Conservation (phyloP, 129 eudicot genomes). For the Kitagawia praeruptora region DNA sequence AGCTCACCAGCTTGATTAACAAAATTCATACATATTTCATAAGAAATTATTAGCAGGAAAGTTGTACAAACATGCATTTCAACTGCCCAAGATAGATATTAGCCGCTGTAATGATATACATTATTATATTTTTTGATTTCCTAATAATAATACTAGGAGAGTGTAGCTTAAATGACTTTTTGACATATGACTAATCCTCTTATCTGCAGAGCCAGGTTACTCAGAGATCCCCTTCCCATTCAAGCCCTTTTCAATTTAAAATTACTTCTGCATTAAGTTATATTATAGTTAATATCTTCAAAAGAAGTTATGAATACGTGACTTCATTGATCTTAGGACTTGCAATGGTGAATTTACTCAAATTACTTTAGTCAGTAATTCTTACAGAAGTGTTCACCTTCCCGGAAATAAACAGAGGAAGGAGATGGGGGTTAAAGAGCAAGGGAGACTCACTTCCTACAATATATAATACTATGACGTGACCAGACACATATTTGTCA, state of each 20-base stretch:
- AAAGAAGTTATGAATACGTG: background rate
- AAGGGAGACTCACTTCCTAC: background rate
- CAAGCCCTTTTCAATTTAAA: background rate
- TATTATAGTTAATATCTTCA: background rate
- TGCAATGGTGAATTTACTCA: background rate
- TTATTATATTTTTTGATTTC: too few species aligned
- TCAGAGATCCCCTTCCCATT: background rate
- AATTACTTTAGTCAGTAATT: background rate
- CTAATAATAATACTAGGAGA: background rate
- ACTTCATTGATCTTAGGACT: background rate
- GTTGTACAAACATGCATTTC: background rate
- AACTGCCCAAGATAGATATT: background rate
- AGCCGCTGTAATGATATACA: background rate
- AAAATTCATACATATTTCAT: background rate
- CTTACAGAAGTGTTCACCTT: background rate
- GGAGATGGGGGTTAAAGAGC: background rate
- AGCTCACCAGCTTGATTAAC: background rate
- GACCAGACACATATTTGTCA: background rate
- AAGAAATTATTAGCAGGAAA: background rate
- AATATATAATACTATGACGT: background rate
- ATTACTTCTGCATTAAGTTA: background rate
- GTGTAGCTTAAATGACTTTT: background rate
- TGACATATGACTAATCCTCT: too few species aligned
- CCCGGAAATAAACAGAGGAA: background rate
- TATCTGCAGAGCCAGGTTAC: too few species aligned